phyloP scores from a whole-genome alignment of 192 early-diverging fungal species.

The Polychytrium aggregatum region DNA sequence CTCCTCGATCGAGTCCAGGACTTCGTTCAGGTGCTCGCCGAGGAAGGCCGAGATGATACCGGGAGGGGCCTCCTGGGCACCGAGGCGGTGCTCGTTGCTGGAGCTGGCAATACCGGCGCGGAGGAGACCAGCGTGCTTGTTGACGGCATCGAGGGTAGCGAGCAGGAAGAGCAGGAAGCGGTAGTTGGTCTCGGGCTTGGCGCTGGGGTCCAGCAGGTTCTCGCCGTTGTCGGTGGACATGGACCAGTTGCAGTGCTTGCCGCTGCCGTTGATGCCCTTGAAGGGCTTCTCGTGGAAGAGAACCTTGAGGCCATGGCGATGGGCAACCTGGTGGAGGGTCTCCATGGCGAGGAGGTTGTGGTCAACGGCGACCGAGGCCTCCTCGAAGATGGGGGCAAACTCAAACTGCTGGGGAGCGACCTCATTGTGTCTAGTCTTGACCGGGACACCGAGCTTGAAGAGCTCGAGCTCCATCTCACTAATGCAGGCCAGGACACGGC shows the following conservation, averaged over 20 bases:
- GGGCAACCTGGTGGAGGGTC: slow-evolving; percentile 90
- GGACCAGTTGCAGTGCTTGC: slow-evolving; percentile 99
- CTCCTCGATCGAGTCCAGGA: slow-evolving; percentile 86
- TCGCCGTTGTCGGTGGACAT: slow-evolving; percentile 88
- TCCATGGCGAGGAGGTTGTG: slow-evolving; percentile 99
- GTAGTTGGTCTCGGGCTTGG: slow-evolving; percentile 95
- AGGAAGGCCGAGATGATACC: slow-evolving; percentile 96
- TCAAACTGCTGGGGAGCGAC: slow-evolving; percentile 98
- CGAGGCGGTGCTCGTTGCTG: slow-evolving; percentile 97
- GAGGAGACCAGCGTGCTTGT: slow-evolving; percentile 85
- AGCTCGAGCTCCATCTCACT: slow-evolving; percentile 92
- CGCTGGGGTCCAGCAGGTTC: slow-evolving; percentile 93
- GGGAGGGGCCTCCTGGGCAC: slow-evolving; percentile 96
- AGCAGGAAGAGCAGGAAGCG: slow-evolving; percentile 94
- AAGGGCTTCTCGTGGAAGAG: slow-evolving; percentile 99
- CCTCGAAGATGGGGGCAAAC: slow-evolving; percentile 97
- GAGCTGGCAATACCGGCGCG: slow-evolving; percentile 85
- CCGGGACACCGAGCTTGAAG: slow-evolving; percentile 84
- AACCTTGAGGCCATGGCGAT: slow-evolving; percentile 90
- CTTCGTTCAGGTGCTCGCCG: slow-evolving; percentile 92
- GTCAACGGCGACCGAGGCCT: slow-evolving; percentile 89
- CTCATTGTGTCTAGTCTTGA: slow-evolving; percentile 99
- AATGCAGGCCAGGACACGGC: slow-evolving; percentile 80
- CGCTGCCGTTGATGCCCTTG: slow-evolving; percentile 96
- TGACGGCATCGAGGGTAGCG: slow-evolving; percentile 79